Percentiles rank a stretch among this genome's conserved stretches.
Conservation (phyloP, 1,284 basidiomycete genomes). For the Pseudozyma hubeiensis region DNA sequence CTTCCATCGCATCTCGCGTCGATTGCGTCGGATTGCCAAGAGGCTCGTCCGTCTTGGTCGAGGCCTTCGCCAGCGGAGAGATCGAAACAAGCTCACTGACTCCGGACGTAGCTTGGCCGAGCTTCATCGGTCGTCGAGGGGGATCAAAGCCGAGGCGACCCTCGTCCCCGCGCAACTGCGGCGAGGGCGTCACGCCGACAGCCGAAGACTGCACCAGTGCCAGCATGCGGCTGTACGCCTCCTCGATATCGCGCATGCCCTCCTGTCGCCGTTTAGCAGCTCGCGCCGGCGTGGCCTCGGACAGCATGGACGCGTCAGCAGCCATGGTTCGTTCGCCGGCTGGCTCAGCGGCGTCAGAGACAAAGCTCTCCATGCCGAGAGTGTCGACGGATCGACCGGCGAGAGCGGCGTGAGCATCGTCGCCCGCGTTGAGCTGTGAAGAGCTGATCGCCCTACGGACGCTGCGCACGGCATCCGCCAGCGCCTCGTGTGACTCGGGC, state of each 20-base stretch:
- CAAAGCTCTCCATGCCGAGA: conserved; percentile 28
- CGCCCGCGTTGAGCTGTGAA: conserved; percentile 35
- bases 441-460: conserved; percentile 50
- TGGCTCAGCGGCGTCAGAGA: conserved; percentile 25
- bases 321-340: conserved; percentile 11
- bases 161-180: conserved; percentile 35
- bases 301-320: conserved; percentile 31
- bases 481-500: conserved; percentile 47
- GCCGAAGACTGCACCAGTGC: conserved; percentile 48
- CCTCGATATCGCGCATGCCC: conserved; percentile 53
- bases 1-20: conserved; percentile 24
- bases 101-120: conserved; percentile 3
- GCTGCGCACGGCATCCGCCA: conserved; percentile 50
- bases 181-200: conserved; percentile 51
- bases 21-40: conserved; percentile 16
- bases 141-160: conserved; percentile 32
- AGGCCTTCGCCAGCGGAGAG: conserved; percentile 42
- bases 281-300: conserved; percentile 45
- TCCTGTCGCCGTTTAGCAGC: conserved; percentile 45
- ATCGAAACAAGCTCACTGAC: conserved; percentile 17
- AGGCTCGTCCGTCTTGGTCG: conserved; percentile 45
- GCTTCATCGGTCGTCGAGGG: conserved; percentile 33
- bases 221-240: conserved; percentile 54
- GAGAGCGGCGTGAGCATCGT: conserved; percentile 14
- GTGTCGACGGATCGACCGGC: conserved; percentile 27